A percentile compares a stretch with the other conserved stretches of the same genome.
Conservation (phyloP, 306 rosid species). For the Rosa multiflora region DNA sequence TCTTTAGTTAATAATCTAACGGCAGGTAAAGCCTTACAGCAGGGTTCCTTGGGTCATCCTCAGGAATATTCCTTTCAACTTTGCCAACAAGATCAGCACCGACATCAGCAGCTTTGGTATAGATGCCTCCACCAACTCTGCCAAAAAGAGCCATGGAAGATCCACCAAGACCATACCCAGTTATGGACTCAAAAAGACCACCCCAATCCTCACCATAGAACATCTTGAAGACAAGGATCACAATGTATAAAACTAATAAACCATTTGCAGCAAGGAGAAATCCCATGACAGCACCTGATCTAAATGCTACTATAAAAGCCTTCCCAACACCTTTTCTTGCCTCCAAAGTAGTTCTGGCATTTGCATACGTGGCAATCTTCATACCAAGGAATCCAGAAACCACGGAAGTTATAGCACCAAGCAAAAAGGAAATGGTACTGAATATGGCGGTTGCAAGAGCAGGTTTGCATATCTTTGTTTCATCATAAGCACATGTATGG, state of each 20-base stretch:
- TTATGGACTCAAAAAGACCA: slow-evolving; percentile 94
- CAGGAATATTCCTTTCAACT: slow-evolving; percentile 91
- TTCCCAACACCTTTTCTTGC: slow-evolving; percentile 96
- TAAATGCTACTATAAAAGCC: slow-evolving; percentile 85
- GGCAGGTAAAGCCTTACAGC: slow-evolving; percentile 56
- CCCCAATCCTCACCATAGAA: slow-evolving; percentile 97
- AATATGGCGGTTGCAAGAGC: slow-evolving; percentile 87
- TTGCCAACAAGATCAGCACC: slow-evolving; percentile 99
- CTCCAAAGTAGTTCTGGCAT: slow-evolving; percentile 92
- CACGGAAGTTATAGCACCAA: slow-evolving; percentile 83
- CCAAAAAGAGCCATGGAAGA: slow-evolving; percentile 99
- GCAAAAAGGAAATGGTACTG: slow-evolving; percentile 78
- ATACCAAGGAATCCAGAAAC: slow-evolving; percentile 95
- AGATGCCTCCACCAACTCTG: slow-evolving; percentile 98
- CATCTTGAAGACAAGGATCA: slow-evolving; percentile 72
- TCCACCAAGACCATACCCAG: slow-evolving; percentile 99
- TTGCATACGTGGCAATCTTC: slow-evolving; percentile 96
- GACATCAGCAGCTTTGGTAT: slow-evolving; percentile 97
- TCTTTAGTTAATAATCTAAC: neutral
- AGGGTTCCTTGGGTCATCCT: slow-evolving; percentile 98
- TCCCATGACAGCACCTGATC: slow-evolving; percentile 99
- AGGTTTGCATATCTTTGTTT: slow-evolving; percentile 70
- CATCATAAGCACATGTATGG: slow-evolving; percentile 63
- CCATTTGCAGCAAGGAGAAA: slow-evolving; percentile 95
- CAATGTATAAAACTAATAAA: slow-evolving; percentile 77